A percentile compares a stretch with the other conserved stretches of the same genome.
Conservation (phyloP, 2,329 filamentous ascomycete species). For the Phaeosphaeria sp. region DNA sequence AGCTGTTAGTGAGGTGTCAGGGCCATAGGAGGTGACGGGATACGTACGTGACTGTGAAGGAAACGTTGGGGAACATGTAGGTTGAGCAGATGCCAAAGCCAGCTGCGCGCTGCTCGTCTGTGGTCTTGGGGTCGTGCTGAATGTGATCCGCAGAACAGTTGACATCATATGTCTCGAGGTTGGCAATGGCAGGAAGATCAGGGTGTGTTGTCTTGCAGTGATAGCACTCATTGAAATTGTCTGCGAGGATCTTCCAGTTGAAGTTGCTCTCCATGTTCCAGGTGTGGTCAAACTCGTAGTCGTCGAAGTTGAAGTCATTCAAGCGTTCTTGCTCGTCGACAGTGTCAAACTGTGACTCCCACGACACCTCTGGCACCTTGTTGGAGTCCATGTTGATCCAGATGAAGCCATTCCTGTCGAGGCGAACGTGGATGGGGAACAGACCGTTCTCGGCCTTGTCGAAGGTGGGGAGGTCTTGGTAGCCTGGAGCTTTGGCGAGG, state of each 20-base stretch:
- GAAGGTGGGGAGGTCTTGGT: conserved; percentile 49
- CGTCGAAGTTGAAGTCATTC: conserved; percentile 40
- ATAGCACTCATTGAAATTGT: conserved; percentile 73
- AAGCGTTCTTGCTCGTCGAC: conserved; percentile 44
- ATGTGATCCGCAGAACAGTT: conserved; percentile 38
- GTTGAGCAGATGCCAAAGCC: conserved; percentile 39
- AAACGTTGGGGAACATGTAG: conserved; percentile 42
- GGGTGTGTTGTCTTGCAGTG: conserved; percentile 67
- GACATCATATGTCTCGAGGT: conserved; percentile 60
- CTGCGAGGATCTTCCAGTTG: conserved; percentile 49
- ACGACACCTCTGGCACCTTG: conserved; percentile 36
- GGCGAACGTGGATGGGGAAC: conserved; percentile 43
- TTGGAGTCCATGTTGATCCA: conserved; percentile 47
- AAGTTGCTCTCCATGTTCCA: conserved; percentile 41
- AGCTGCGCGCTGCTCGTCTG: conserved; percentile 28
- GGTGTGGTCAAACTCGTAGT: conserved; percentile 57
- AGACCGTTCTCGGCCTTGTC: conserved; percentile 48
- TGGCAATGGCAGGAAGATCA: conserved; percentile 62
- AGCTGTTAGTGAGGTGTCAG: conserved; percentile 10
- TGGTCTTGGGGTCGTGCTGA: conserved; percentile 40
- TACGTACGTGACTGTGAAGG: conserved; percentile 39
- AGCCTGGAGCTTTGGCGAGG: conserved; percentile 53
- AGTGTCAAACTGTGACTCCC: conserved; percentile 38
- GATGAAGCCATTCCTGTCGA: conserved; percentile 43
- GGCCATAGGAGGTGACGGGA: neutral